Base-by-base conservation (phyloP, 805 yeast species). In the Kodamaea laetipori region DNA sequence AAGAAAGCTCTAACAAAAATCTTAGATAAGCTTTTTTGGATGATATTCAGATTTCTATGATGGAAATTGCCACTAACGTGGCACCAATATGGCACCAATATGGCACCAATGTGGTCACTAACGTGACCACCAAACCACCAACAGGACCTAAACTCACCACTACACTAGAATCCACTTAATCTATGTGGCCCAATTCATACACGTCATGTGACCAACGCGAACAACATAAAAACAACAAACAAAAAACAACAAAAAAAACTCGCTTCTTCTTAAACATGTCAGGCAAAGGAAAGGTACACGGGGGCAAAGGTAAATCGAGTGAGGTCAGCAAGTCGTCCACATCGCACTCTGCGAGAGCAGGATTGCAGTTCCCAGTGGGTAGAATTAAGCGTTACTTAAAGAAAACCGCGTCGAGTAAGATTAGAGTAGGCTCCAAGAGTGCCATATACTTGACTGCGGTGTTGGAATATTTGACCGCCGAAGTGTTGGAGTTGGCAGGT, bases 311-410 rank as follows among this genome's bases (percentile, higher is more conserved):
- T 56, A 90, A 90, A 68, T 83, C 95, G 18, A 88, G 95, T 25
- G 76, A 71, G 48, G 51, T 61, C 39, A 87, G 87, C 64, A 85
- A 84, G 66, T 71, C 73, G 39, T 77, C 92, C 16, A 90, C 86
- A 56, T 86, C 96, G 10, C 95, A 90, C 56, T 87, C 96, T 4
- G 95, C 96, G 7, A 83, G 95, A 67, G 97, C 97, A 19, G 97
- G 97, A 18, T 74, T 90, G 64, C 94, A 86, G 66, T 94, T 94
- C 74, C 99, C 99, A 39, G 98, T 95, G 28, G 99, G 99, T 48
- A 89, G 99, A 84, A 90, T 94, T 57, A 92, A 94, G 80, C 82
- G 99, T 75, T 92, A 90, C 66, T 77, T 94, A 68, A 92, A 90
- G 76, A 84, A 78, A 67, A 87, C 85, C 52, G 95, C 96, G 15